phyloP scores from a whole-genome alignment of 2,329 filamentous ascomycete genomes.

The Xylariales sp. region DNA sequence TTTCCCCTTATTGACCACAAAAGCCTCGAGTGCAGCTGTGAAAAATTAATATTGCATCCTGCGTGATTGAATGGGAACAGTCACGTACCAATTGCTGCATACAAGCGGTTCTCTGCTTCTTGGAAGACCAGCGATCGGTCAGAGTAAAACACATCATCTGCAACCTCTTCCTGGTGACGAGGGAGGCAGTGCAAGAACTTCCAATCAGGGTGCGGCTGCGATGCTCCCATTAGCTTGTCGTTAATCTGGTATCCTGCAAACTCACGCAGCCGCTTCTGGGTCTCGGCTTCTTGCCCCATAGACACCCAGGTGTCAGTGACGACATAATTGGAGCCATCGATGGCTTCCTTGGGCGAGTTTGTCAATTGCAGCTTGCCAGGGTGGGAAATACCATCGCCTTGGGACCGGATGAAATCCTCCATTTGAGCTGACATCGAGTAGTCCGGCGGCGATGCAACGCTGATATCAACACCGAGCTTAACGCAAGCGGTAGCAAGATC shows the following conservation, averaged over 20 bases:
- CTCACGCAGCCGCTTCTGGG: conserved; percentile 68
- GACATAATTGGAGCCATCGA: conserved; percentile 81
- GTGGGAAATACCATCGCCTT: conserved; percentile 50
- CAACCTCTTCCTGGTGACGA: conserved; percentile 86
- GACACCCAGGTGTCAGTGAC: conserved; percentile 98
- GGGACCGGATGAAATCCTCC: conserved; percentile 64
- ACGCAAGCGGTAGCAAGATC: conserved; percentile 84
- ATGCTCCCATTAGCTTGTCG: conserved; percentile 73
- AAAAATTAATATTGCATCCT: conserved; percentile 7
- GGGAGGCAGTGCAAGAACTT: conserved; percentile 99
- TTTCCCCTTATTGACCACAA: conserved; percentile 90
- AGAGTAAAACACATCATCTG: conserved; percentile 91
- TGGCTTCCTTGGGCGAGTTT: conserved; percentile 74
- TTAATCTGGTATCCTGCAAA: conserved; percentile 94
- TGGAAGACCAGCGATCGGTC: conserved; percentile 81
- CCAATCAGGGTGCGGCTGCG: conserved; percentile 85
- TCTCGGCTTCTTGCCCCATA: conserved; percentile 94
- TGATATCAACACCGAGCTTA: conserved; percentile 82
- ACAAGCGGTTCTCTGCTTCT: conserved; percentile 92
- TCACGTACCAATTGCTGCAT: conserved; percentile 73
- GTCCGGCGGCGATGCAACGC: conserved; percentile 80
- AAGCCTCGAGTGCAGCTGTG: conserved; percentile 72
- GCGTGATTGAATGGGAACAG: not conserved
- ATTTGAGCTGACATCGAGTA: conserved; percentile 79
- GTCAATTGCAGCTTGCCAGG: conserved; percentile 72